Evolutionary conservation across 495 filamentous ascomycete genomes (phyloP), one percentile per base, ranked within the genome.

Genomic region (Podospora conica): DNA sequence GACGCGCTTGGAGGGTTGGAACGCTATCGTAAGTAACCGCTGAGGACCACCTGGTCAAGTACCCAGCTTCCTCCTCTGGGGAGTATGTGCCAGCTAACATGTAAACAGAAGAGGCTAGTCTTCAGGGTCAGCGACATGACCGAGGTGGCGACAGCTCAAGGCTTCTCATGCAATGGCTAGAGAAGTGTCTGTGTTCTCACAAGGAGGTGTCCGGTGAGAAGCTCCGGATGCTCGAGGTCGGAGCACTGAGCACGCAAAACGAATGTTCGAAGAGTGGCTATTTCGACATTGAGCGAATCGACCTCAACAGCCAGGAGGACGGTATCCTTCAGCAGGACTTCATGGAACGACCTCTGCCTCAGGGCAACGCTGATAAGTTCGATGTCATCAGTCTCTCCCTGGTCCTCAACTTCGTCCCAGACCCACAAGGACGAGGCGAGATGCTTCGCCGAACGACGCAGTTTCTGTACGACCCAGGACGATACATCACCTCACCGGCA

Each of bases 301-400:
- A 99, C 77, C 80, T 99, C 54, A 88, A 93, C 77, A 92, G 92
- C 60, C 92, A 94, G 68, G 87, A 87, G 61, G 81, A 88, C 0
- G 87, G 86, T 2, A 98, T 99, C 66, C 70, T 85, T 66, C 83
- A 92, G 73, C 93, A 98, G 73, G 91, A 99, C 76, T 98, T 99
- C 71, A 98, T 99, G 93, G 78, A 91, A 72, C 82, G 91, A 33
- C 90, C 93, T 8, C 76, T 95, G 20, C 94, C 94, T 0, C 62
- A 60, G 9, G 70, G 78, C 59, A 80, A 84, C 29, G 75, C 79
- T 0, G 88, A 94, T 55, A 78, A 77, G 28, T 98, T 97, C 73
- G 89, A 99, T 73, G 82, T 97, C 55, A 88, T 99, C 71, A 95
- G 91, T 67, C 83, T 99, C n/a, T 96, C 91, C 1, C 80, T 99